Evolutionary conservation across 2,329 filamentous ascomycete species (phyloP).

Genomic region (Aspergillus sclerotialis): DNA sequence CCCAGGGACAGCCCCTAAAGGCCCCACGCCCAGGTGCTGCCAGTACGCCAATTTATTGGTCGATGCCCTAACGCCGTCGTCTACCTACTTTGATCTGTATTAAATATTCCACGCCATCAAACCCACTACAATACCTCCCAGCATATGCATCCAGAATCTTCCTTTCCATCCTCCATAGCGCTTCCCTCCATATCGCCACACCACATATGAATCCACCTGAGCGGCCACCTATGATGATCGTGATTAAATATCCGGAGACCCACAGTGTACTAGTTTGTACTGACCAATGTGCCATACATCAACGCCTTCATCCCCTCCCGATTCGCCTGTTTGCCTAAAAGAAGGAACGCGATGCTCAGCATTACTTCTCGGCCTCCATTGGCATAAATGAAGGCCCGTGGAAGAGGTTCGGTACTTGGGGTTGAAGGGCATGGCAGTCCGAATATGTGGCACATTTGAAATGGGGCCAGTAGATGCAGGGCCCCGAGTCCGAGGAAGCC

Average conservation of each 20-base stretch:
- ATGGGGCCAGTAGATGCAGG: constrained; percentile 3
- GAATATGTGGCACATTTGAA: constrained; percentile 2
- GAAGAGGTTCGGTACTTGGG: background rate
- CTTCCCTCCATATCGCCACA: constrained; percentile 3
- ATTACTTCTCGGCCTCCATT: constrained; percentile 4
- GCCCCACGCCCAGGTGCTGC: too few relatives aligned
- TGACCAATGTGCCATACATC: constrained; percentile 1
- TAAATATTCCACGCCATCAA: constrained; percentile 1
- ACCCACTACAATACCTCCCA: constrained; percentile 1
- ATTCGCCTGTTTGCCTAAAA: constrained; percentile 1
- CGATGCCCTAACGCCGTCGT: too few relatives aligned
- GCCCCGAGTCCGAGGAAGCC: constrained; percentile 4
- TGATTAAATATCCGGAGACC: too few relatives aligned
- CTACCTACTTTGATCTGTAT: too few relatives aligned
- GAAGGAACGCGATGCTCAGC: constrained; percentile 1
- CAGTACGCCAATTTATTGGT: too few relatives aligned
- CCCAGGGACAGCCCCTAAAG: too few relatives aligned
- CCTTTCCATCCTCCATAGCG: constrained; percentile 3
- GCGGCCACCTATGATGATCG: constrained; percentile 3
- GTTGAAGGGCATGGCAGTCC: constrained; percentile 1
- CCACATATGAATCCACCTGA: constrained; percentile 4
- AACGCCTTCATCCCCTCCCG: constrained; percentile 2
- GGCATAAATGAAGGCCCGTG: constrained; percentile 4
- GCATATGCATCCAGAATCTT: constrained; percentile 3
- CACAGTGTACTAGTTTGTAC: too few relatives aligned